Evolutionary conservation across 148 eudicot species (phyloP).

Genomic region (Camellia sinensis): DNA sequence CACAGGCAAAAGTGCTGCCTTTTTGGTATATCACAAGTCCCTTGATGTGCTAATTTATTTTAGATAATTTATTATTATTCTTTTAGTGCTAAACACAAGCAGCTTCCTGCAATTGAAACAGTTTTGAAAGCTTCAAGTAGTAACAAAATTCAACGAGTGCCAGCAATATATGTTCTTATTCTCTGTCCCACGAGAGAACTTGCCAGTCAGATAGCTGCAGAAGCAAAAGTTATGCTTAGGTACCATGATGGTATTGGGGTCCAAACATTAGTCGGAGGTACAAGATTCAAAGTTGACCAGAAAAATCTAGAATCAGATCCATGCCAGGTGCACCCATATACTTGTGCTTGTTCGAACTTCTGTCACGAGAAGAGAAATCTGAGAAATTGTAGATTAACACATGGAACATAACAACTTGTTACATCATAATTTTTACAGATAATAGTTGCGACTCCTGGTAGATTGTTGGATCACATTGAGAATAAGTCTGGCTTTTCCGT

Average conservation of each 20-base stretch:
- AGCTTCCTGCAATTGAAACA: constrained; percentile 99
- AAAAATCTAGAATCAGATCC: constrained; percentile 77
- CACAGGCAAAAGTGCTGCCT: constrained; percentile 88
- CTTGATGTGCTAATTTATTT: constrained; percentile 6
- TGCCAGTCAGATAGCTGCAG: constrained; percentile 93
- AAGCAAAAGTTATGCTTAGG: constrained; percentile 80
- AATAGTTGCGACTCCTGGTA: constrained; percentile 91
- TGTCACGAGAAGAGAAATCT: background rate
- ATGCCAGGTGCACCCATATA: constrained; percentile 57
- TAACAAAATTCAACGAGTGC: constrained; percentile 41
- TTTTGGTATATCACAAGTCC: constrained; percentile 65
- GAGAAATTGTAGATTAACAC: background rate
- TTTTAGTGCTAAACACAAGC: constrained; percentile 54
- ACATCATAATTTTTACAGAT: constrained; percentile 43
- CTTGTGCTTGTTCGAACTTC: constrained; percentile 1
- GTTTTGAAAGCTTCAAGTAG: constrained; percentile 66
- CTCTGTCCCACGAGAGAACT: constrained; percentile 97
- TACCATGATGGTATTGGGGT: constrained; percentile 84
- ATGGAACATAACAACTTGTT: background rate
- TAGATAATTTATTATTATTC: constrained; percentile 15
- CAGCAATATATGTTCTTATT: constrained; percentile 78
- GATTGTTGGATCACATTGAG: constrained; percentile 93
- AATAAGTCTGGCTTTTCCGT: constrained; percentile 69
- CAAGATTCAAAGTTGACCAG: constrained; percentile 87
- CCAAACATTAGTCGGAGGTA: constrained; percentile 80